A percentile compares a stretch with the other conserved stretches of the same genome.
Evolutionary conservation across 2,329 filamentous ascomycete genomes (phyloP).

Genomic region (Amphichorda felina): DNA sequence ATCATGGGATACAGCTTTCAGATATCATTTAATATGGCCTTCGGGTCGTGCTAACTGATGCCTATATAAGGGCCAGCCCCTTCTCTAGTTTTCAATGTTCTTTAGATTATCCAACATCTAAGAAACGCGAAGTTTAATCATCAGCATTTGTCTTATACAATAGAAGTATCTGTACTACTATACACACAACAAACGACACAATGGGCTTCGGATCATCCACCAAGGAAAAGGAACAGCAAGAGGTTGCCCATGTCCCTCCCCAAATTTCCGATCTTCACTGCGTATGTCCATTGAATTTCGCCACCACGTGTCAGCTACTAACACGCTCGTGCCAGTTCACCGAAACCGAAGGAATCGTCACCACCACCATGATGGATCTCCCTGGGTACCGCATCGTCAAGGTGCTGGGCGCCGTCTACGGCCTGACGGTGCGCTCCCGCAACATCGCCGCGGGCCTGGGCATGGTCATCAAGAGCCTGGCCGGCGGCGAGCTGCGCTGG

Average conservation of each 20-base stretch:
- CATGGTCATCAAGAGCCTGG: constrained; percentile 43
- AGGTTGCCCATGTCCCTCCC: constrained; percentile 23
- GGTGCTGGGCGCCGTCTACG: constrained; percentile 46
- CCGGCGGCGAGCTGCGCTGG: constrained; percentile 46
- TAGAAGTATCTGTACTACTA: no score
- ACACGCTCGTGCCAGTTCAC: constrained; percentile 26
- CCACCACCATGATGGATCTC: constrained; percentile 51
- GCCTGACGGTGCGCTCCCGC: constrained; percentile 42
- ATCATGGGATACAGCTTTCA: no score
- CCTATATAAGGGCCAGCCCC: no score
- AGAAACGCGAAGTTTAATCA: no score
- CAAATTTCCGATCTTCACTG: constrained; percentile 38
- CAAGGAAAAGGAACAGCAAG: constrained; percentile 13
- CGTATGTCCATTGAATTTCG: constrained; percentile 5
- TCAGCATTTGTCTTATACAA: no score
- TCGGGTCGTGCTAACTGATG: no score
- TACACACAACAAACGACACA: constrained; percentile 2
- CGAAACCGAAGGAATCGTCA: constrained; percentile 49
- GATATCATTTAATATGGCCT: no score
- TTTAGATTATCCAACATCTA: no score
- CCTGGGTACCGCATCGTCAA: constrained; percentile 46
- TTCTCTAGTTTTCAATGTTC: no score
- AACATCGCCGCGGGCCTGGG: constrained; percentile 45
- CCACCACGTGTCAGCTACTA: not conserved
- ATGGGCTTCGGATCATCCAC: constrained; percentile 13